A percentile compares a stretch with the other conserved stretches of the same genome.
Conservation (phyloP, 2,329 filamentous ascomycete species). For the Ophiostoma triangulosporum region DNA sequence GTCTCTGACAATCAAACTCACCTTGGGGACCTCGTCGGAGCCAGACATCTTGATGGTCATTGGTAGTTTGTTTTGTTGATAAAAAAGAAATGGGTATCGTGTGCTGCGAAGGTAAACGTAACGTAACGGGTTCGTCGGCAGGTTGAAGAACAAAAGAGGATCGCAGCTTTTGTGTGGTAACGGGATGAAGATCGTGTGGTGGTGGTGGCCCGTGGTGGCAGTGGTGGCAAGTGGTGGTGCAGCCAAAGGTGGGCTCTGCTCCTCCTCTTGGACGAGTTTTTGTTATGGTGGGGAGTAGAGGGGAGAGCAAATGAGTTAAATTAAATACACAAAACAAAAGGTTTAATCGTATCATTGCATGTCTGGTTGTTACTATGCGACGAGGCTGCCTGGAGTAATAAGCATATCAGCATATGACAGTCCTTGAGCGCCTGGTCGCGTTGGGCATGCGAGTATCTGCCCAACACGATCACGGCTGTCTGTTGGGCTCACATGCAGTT, state of each 20-base stretch:
- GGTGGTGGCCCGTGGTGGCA: not conserved
- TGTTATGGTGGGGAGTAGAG: conserved; percentile 3
- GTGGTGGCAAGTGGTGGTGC: not conserved
- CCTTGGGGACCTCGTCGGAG: conserved; percentile 18
- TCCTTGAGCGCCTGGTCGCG: not conserved
- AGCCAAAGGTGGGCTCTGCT: not conserved
- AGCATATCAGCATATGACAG: not conserved
- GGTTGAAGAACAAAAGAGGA: not conserved
- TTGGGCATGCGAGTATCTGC: not conserved
- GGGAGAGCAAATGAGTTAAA: not conserved
- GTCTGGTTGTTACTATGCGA: not conserved
- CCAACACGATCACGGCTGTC: not conserved
- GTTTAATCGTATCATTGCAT: not conserved
- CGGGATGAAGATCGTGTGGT: not conserved
- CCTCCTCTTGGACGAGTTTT: not conserved
- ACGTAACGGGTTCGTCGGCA: not conserved
- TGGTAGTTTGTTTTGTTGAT: not conserved
- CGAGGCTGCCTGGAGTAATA: not conserved
- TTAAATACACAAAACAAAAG: not conserved
- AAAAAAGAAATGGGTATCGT: not conserved
- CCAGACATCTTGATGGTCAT: conserved; percentile 18
- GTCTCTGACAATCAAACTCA: not conserved
- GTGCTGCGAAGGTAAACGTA: not conserved
- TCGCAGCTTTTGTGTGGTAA: not conserved
- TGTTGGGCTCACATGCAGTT: not conserved